Base-by-base conservation (phyloP, 164 flowering plant species). In the Annona cherimola region DNA sequence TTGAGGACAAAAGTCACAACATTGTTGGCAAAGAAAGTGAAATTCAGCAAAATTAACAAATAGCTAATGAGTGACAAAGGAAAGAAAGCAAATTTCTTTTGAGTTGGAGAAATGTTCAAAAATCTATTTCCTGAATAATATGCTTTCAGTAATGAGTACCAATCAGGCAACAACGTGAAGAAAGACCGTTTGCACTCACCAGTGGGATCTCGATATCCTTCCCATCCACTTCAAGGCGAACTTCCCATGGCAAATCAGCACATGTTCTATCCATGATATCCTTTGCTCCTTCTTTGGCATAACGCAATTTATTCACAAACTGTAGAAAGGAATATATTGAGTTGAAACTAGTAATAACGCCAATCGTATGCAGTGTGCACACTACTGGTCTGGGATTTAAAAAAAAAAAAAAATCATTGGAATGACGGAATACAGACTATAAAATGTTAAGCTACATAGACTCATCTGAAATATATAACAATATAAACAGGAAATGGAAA, bases 201-300 rank as follows among this genome's bases (percentile, higher is more conserved):
- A 74, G 79, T 50, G 95, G 95, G 43, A 90, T 86, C 63, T 83
- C 73, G 40, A 88, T 78, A 61, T 83, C 79, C 54, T 73, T 81
- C 43, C 90, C 95, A 80, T 90, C 95, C 72, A 90, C 95, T 84
- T 87, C 92, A 70, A 90, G 87, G 79, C 87, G 77, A 46, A 88
- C 89, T 76, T 87, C 85, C 91, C 89, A 90, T 59, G 95, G 95
- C 68, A 88, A 79, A 70, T 88, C 88, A 3, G 90, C 88, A 79
- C 89, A 90, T 45, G 95, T 77, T 83, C 92, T 81, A 76, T 86
- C 95, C 92, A 90, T 79, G 62, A 90, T 90, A 76, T 85, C 89
- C 77, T 79, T 86, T 11, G 92, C 92, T 76, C 95, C 95, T 84
- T 90, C 95, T 77, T 77, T 90, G 35, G 95, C 92, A 82, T 90